Conservation (phyloP, 2,329 filamentous ascomycete genomes). For the Chalara sp. region DNA sequence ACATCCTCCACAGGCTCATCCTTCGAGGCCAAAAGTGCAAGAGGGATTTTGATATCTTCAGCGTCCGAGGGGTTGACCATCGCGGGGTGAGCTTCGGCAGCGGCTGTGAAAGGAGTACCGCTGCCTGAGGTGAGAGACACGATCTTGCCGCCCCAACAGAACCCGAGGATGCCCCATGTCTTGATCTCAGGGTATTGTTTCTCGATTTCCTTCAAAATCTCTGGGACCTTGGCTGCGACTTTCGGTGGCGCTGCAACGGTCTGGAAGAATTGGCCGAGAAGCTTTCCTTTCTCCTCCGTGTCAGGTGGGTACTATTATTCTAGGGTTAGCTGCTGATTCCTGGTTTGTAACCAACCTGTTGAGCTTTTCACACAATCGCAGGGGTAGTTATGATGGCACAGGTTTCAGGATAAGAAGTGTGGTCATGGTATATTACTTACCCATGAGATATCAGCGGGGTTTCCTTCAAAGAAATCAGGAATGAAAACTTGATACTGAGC, state of each 20-base stretch:
- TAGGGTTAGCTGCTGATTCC: not conserved
- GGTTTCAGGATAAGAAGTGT: no score
- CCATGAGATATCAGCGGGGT: conserved; percentile 39
- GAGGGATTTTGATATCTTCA: conserved; percentile 50
- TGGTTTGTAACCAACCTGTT: not conserved
- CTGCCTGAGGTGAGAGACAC: conserved; percentile 15
- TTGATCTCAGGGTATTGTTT: conserved; percentile 46
- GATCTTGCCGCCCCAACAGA: conserved; percentile 29
- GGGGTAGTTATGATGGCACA: no score
- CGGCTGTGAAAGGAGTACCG: conserved; percentile 42
- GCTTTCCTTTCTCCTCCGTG: conserved; percentile 55
- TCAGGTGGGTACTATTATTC: conserved; percentile 44
- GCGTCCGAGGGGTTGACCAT: conserved; percentile 60
- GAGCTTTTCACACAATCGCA: not conserved
- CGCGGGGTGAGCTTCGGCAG: conserved; percentile 49
- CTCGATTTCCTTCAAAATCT: conserved; percentile 39
- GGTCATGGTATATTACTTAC: conserved; percentile 24
- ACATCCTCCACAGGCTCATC: conserved; percentile 48
- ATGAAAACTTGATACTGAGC: conserved; percentile 75
- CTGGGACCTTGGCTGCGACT: conserved; percentile 43
- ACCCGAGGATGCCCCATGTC: conserved; percentile 30
- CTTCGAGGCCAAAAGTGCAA: conserved; percentile 57
- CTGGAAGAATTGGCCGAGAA: conserved; percentile 50
- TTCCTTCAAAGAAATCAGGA: conserved; percentile 82
- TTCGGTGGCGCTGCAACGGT: conserved; percentile 18